Base-by-base conservation (phyloP, 257 asterid species). In the Solanum tacnaense region DNA sequence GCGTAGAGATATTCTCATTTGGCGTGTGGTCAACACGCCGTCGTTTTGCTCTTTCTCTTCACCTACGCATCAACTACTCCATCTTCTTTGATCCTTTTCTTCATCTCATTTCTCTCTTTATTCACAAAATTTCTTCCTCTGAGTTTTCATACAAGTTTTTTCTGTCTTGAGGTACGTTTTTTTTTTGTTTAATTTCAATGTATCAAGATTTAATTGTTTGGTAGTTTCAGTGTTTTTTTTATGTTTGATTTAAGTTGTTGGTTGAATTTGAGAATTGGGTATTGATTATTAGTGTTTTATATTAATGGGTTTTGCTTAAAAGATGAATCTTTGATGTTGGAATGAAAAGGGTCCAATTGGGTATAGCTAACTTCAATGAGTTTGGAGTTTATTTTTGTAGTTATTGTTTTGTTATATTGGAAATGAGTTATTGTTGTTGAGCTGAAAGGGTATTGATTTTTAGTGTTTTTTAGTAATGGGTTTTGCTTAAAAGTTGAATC, bases 11-110 rank as follows among this genome's bases (percentile, higher is more conserved):
- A 16, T 87, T 71, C 86, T 27, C 5, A 21, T n/a, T 65, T 56
- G 90, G 90, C 90, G 90, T 91, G 93, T 89, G 91, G 82, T 71
- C 41, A n/a, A 86, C 89, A 88, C 91, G 91, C 18, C 88, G 86
- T 87, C 90, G 78, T 91, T 87, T 85, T 58, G 23, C 21, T 39
- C 18, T 49, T 67, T 20, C 35, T 65, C 23, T 27, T 38, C 39
- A 35, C 49, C 74, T 8, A 25, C 78, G 18, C 85, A 34, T 85
- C 49, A 89, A 88, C 87, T 49, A 60, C 88, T 39, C 85, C 35
- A 25, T 15, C 71, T 86, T 16, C 85, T 15, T 32, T 73, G 88
- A 27, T 88, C 75, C 44, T 49, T 38, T 88, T 41, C 86, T 76
- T 86, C 78, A 32, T 74, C 71, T 76, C 81, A 36, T 23, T 13